phyloP scores from a whole-genome alignment of 805 yeast genomes.

The Sugiyamaella boreocaroliniensis region DNA sequence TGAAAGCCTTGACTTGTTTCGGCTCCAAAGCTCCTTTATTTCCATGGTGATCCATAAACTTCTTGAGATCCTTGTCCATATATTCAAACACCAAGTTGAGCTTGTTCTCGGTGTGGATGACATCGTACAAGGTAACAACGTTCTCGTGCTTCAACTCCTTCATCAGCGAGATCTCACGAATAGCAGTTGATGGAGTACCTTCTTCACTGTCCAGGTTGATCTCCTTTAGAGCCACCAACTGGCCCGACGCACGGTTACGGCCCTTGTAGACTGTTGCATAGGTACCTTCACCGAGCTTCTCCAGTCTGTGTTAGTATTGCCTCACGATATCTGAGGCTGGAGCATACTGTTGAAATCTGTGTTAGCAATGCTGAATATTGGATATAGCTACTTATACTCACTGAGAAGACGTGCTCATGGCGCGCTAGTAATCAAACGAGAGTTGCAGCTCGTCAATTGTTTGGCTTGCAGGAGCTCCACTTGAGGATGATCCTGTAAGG shows the following conservation, averaged over 20 bases:
- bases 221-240: slow-evolving; percentile 89
- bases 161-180: slow-evolving; percentile 90
- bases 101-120: slow-evolving; percentile 94
- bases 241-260: slow-evolving; percentile 76
- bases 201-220: slow-evolving; percentile 93
- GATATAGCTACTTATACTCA: slow-evolving; percentile 9
- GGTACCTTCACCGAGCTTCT: slow-evolving; percentile 89
- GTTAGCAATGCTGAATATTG: not conserved
- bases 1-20: slow-evolving; percentile 74
- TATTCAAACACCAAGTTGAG: slow-evolving; percentile 88
- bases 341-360: slow-evolving; percentile 23
- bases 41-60: slow-evolving; percentile 88
- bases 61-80: slow-evolving; percentile 88
- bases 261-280: slow-evolving; percentile 99
- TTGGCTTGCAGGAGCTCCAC: not conserved
- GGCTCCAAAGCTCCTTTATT: slow-evolving; percentile 66
- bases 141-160: slow-evolving; percentile 91
- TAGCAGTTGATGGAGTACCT: slow-evolving; percentile 98
- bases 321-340: not conserved
- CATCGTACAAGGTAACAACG: slow-evolving; percentile 87
- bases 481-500: not conserved
- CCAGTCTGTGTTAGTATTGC: slow-evolving; percentile 39
- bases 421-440: not conserved
- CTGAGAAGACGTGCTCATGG: slow-evolving; percentile 32
- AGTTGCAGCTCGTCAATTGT: not conserved